Conservation (phyloP, 2,329 filamentous ascomycete genomes). For the Phialocephala subalpina region DNA sequence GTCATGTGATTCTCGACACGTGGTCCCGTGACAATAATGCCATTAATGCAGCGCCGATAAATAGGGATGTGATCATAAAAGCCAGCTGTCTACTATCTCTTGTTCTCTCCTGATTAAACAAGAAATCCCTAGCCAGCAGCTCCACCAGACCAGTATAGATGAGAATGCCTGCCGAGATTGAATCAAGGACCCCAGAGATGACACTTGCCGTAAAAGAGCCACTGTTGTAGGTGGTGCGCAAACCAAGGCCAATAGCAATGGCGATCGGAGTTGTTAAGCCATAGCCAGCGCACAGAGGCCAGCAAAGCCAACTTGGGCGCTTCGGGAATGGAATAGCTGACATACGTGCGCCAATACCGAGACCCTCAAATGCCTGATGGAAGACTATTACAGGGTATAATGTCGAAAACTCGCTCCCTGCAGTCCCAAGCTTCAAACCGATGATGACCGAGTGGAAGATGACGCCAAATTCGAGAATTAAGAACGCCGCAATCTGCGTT, state of each 20-base stretch:
- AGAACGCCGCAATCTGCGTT: constrained; percentile 54
- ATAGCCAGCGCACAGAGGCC: constrained; percentile 56
- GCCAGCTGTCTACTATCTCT: constrained; percentile 47
- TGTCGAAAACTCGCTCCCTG: constrained; percentile 61
- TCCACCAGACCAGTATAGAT: constrained; percentile 60
- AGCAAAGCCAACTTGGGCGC: constrained; percentile 54
- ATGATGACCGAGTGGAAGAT: constrained; percentile 72
- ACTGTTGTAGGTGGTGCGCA: constrained; percentile 51
- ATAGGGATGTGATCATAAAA: too few relatives aligned
- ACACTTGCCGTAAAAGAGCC: constrained; percentile 51
- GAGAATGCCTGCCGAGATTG: constrained; percentile 56
- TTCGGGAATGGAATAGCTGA: constrained; percentile 61
- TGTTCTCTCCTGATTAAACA: constrained; percentile 55
- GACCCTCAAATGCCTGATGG: constrained; percentile 69
- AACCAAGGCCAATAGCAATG: constrained; percentile 57
- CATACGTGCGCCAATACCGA: constrained; percentile 68
- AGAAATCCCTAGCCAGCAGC: constrained; percentile 56
- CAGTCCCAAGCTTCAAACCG: constrained; percentile 67
- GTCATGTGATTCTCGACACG: too few relatives aligned
- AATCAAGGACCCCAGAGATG: constrained; percentile 54
- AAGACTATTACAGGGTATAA: constrained; percentile 68
- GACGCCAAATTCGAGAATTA: constrained; percentile 54
- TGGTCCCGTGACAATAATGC: too few relatives aligned
- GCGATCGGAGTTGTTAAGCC: constrained; percentile 60
- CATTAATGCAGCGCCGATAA: too few relatives aligned